Conservation (phyloP, 495 filamentous ascomycete genomes). For the Aspergillus heteromorphus region DNA sequence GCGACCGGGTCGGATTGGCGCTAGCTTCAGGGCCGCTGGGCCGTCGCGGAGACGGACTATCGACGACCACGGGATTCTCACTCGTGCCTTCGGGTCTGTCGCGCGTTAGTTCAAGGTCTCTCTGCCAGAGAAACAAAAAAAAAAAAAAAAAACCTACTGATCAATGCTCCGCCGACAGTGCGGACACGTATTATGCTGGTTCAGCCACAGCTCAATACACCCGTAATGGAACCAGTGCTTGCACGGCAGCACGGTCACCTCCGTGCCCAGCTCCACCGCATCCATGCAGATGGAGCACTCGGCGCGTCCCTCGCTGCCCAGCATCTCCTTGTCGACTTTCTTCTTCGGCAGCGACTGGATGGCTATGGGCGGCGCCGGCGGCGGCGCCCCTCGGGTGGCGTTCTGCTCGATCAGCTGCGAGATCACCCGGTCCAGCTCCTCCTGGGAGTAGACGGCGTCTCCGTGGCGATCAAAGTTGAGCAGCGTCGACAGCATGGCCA, state of each 20-base stretch:
- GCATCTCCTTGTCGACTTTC: conserved; percentile 57
- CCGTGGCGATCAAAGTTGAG: conserved; percentile 60
- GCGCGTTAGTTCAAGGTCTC: background rate
- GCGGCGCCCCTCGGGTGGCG: conserved; percentile 67
- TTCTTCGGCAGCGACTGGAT: conserved; percentile 72
- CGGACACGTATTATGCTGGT: conserved; percentile 85
- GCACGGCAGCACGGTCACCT: conserved; percentile 78
- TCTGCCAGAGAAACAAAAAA: background rate
- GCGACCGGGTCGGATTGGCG: background rate
- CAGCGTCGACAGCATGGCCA: conserved; percentile 39
- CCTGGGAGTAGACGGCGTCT: conserved; percentile 89
- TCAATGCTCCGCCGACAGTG: conserved; percentile 78
- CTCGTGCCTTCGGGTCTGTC: conserved; percentile 21
- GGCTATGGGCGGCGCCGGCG: conserved; percentile 69
- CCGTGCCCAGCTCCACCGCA: conserved; percentile 64
- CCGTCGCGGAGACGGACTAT: conserved; percentile 21
- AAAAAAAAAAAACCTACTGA: conserved; percentile 18
- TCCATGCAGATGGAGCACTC: conserved; percentile 97
- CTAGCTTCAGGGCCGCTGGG: conserved; percentile 1
- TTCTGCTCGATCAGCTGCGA: conserved; percentile 82
- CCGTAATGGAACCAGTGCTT: conserved; percentile 85
- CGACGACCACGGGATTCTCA: conserved; percentile 27
- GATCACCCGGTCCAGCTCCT: conserved; percentile 84
- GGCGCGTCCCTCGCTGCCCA: conserved; percentile 56
- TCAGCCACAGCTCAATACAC: conserved; percentile 75